Evolutionary conservation across 306 rosid genomes (phyloP).

Genomic region (Bauhinia variegata): DNA sequence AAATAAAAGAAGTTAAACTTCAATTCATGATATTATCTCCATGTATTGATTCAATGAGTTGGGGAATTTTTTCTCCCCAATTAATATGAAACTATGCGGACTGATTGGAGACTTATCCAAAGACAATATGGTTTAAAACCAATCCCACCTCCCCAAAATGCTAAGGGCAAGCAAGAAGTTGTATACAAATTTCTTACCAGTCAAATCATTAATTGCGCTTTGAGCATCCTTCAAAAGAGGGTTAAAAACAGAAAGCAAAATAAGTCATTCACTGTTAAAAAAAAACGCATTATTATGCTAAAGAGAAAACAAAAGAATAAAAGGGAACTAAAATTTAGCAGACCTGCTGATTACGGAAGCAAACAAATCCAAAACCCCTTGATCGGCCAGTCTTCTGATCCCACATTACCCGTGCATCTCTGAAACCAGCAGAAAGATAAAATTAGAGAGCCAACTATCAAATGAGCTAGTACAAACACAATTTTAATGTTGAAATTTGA

Average conservation of each 20-base stretch:
- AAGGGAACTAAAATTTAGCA: not conserved
- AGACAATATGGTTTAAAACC: not conserved
- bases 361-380: slow-evolving; percentile 98
- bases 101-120: slow-evolving; percentile 2
- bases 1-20: no score
- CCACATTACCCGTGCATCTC: slow-evolving; percentile 99
- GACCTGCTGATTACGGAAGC: slow-evolving; percentile 92
- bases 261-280: slow-evolving; percentile 29
- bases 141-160: no score
- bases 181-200: slow-evolving; percentile 64
- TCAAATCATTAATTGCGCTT: slow-evolving; percentile 91
- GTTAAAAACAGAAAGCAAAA: no score
- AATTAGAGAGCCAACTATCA: slow-evolving; percentile 7
- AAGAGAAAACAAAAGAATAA: slow-evolving; percentile 1
- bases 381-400: slow-evolving; percentile 99
- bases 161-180: not conserved
- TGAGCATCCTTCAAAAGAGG: slow-evolving; percentile 89
- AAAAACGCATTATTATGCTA: not conserved
- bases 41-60: slow-evolving; percentile 15
- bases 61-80: slow-evolving; percentile 11
- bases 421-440: slow-evolving; percentile 41
- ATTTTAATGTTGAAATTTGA: not conserved
- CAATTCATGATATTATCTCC: not conserved
- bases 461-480: not conserved
- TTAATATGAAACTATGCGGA: not conserved